phyloP scores from a whole-genome alignment of 352 stramenopile species.

The Globisporangium nunn region DNA sequence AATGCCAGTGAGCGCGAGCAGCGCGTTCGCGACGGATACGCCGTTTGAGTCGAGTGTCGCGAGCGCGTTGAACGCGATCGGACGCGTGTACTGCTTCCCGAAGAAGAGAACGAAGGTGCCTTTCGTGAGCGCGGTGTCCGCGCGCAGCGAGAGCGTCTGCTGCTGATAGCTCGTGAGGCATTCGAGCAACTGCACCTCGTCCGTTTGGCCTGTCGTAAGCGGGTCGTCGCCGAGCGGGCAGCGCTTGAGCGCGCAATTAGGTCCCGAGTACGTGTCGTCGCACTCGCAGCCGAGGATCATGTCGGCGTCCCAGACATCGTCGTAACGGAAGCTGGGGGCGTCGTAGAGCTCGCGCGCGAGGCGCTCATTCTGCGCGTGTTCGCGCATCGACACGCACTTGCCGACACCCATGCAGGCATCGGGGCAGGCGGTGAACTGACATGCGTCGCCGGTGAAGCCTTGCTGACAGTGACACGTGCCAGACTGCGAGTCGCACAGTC shows the following conservation, averaged over 20 bases:
- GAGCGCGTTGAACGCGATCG: conserved; percentile 49
- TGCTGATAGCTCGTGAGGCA: conserved; percentile 55
- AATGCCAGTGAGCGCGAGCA: conserved; percentile 36
- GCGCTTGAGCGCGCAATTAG: conserved; percentile 51
- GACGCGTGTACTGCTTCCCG: conserved; percentile 53
- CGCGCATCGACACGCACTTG: conserved; percentile 67
- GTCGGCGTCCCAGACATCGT: conserved; percentile 66
- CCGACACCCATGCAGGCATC: conserved; percentile 42
- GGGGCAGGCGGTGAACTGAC: conserved; percentile 45
- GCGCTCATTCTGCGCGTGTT: conserved; percentile 41
- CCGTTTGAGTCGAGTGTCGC: conserved; percentile 37
- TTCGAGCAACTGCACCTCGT: conserved; percentile 58
- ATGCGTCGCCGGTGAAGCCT: conserved; percentile 70
- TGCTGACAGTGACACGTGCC: conserved; percentile 79
- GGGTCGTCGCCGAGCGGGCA: conserved; percentile 68
- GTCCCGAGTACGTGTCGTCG: conserved; percentile 45
- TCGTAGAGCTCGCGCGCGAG: conserved; percentile 51
- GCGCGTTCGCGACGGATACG: conserved; percentile 37
- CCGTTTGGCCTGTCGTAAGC: conserved; percentile 40
- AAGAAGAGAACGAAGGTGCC: conserved; percentile 60
- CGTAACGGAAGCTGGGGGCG: conserved; percentile 27
- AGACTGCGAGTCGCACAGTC: conserved; percentile 55
- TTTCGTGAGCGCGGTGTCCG: conserved; percentile 32
- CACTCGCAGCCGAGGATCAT: conserved; percentile 73
- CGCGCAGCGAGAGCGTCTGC: conserved; percentile 42